Conservation (phyloP, 345 rosid genomes). For the Dipteronia dyeriana region DNA sequence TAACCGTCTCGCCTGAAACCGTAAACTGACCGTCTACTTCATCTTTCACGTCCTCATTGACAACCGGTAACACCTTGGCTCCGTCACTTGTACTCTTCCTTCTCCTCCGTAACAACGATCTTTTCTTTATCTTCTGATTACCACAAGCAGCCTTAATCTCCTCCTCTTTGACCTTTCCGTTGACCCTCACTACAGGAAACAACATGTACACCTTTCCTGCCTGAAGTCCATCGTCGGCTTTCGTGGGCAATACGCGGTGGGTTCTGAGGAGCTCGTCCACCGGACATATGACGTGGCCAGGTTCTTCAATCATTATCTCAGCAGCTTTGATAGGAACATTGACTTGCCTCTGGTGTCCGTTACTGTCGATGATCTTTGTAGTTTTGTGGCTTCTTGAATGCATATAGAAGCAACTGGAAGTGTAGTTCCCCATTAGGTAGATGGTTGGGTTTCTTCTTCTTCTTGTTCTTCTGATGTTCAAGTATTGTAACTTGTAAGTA, state of each 20-base stretch:
- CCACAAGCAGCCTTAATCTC: constrained; percentile 26
- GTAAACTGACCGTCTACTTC: constrained; percentile 2
- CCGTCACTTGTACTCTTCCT: constrained; percentile 23
- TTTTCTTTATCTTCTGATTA: constrained; percentile 19
- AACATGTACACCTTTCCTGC: constrained; percentile 36
- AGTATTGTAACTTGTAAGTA: not conserved
- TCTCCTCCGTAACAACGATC: not conserved
- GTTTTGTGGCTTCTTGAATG: constrained; percentile 10
- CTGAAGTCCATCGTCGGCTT: constrained; percentile 47
- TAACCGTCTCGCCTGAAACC: constrained; percentile 1
- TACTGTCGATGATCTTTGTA: constrained; percentile 30
- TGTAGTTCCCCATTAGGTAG: constrained; percentile 38
- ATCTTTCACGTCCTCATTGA: not conserved
- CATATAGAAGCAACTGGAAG: constrained; percentile 23
- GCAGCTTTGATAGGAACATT: constrained; percentile 39
- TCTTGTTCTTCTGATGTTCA: not conserved
- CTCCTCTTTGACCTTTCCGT: constrained; percentile 29
- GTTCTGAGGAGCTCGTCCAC: constrained; percentile 28
- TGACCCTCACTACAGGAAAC: constrained; percentile 26
- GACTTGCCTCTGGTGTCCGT: constrained; percentile 31
- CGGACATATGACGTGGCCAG: constrained; percentile 34
- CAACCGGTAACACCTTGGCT: constrained; percentile 36
- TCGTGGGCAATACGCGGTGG: constrained; percentile 31
- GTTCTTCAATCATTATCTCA: constrained; percentile 57
- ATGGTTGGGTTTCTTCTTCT: not conserved